Evolutionary conservation across 2,329 filamentous ascomycete species (phyloP).

Genomic region (Taxawa tesnikishii): DNA sequence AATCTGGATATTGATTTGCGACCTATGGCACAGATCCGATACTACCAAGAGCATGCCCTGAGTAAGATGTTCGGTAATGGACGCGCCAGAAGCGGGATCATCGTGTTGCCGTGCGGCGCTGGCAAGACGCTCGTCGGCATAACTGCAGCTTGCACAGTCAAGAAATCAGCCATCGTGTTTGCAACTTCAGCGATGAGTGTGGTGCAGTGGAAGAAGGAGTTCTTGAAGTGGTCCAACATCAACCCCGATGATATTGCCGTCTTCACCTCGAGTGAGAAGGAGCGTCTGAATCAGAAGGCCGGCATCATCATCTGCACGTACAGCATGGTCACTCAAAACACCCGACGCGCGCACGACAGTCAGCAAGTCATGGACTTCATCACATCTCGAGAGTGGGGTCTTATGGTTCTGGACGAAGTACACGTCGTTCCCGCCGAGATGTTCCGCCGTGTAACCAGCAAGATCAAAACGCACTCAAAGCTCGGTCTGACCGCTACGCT

Average conservation of each 20-base stretch:
- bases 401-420: constrained; percentile 95
- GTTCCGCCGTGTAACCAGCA: constrained; percentile 85
- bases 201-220: constrained; percentile 92
- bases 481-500: constrained; percentile 88
- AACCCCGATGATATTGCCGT: constrained; percentile 85
- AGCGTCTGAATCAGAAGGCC: constrained; percentile 72
- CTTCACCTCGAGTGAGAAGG: constrained; percentile 90
- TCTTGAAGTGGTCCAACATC: constrained; percentile 98
- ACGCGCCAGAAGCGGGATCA: constrained; percentile 91
- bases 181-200: constrained; percentile 98
- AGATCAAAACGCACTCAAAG: constrained; percentile 91
- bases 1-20: constrained; percentile 89
- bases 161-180: constrained; percentile 89
- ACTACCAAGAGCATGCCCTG: constrained; percentile 92
- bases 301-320: constrained; percentile 97
- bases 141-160: constrained; percentile 93
- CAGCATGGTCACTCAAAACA: constrained; percentile 92
- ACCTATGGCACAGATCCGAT: constrained; percentile 78
- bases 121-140: constrained; percentile 98
- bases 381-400: constrained; percentile 79
- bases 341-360: constrained; percentile 79
- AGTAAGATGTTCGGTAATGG: constrained; percentile 99
- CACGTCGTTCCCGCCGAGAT: constrained; percentile 96
- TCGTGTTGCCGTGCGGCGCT: constrained; percentile 89
- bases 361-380: constrained; percentile 98